A percentile compares a stretch with the other conserved stretches of the same genome.
These are phyloP conservation scores for Achaetomiella virescens DNA, from an alignment of 495 filamentous ascomycete species.

Conservation along the genomic window DNA sequence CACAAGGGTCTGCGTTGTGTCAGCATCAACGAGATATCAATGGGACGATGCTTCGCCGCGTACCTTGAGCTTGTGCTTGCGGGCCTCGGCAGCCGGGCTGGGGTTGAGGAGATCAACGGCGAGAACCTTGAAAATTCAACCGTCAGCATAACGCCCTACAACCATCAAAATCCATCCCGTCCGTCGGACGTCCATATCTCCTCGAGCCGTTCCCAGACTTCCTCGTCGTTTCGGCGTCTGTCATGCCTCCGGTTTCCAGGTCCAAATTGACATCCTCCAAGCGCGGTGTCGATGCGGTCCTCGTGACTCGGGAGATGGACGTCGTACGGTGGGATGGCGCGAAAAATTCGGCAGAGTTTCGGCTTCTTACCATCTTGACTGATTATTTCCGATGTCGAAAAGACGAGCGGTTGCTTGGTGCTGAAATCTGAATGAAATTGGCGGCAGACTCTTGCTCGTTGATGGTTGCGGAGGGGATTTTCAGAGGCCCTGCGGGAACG, in stretches of 20 bases:
- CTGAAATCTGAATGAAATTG: constrained; percentile 35
- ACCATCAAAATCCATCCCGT: background rate
- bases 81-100: constrained; percentile 85
- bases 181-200: constrained; percentile 3
- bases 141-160: constrained; percentile 31
- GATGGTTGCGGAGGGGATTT: constrained; percentile 32
- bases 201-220: background rate
- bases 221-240: background rate
- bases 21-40: constrained; percentile 15
- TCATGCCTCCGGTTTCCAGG: background rate
- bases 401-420: constrained; percentile 43
- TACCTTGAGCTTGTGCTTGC: constrained; percentile 99
- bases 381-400: constrained; percentile 34
- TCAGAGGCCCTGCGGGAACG: constrained; percentile 25
- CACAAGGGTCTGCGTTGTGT: constrained; percentile 66
- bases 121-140: constrained; percentile 69
- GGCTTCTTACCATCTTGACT: constrained; percentile 54
- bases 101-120: constrained; percentile 99
- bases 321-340: constrained; percentile 9
- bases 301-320: constrained; percentile 9
- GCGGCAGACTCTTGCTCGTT: constrained; percentile 44
- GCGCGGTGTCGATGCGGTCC: constrained; percentile 9
- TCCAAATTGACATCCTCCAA: background rate
- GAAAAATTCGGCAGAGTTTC: constrained; percentile 24
- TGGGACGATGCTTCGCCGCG: constrained; percentile 16